These are phyloP conservation scores for Periconia digitata DNA, from an alignment of 2,329 filamentous ascomycete species.

Conservation along the genomic window DNA sequence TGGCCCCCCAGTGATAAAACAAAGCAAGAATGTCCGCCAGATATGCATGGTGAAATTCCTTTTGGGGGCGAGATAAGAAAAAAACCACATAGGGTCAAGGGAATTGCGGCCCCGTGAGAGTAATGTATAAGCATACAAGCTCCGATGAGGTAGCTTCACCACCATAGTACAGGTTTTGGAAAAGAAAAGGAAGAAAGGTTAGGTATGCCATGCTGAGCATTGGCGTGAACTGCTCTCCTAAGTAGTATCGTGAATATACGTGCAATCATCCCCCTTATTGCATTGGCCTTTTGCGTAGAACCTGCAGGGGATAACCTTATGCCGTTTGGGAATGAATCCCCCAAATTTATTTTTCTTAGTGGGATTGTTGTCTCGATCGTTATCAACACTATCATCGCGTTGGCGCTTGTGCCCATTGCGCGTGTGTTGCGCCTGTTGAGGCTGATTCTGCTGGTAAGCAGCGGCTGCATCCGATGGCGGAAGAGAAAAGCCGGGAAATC, in stretches of 20 bases:
- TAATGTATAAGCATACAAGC: background rate
- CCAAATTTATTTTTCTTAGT: conserved; percentile 44
- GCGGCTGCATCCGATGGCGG: conserved; percentile 15
- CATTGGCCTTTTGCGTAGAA: conserved; percentile 73
- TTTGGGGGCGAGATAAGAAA: conserved; percentile 3
- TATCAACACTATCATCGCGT: conserved; percentile 31
- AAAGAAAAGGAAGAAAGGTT: no score
- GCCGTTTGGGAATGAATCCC: conserved; percentile 24
- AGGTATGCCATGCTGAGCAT: no score
- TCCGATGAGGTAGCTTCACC: no score
- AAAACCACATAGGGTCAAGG: conserved; percentile 9
- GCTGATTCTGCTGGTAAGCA: conserved; percentile 19
- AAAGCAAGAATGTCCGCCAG: conserved; percentile 13
- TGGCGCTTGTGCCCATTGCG: conserved; percentile 40
- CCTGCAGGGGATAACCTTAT: conserved; percentile 57
- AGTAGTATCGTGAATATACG: conserved; percentile 65
- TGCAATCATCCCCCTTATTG: conserved; percentile 72
- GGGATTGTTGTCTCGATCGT: conserved; percentile 50
- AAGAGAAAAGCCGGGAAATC: conserved; percentile 17
- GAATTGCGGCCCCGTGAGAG: conserved; percentile 4
- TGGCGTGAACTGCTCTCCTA: background rate
- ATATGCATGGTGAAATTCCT: conserved; percentile 21
- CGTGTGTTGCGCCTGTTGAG: conserved; percentile 26
- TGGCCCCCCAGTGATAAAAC: conserved; percentile 1
- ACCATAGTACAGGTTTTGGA: no score